These are phyloP conservation scores for Heterobasidion parviporum DNA, from an alignment of 1,284 basidiomycete genomes.

Conservation along the genomic window DNA sequence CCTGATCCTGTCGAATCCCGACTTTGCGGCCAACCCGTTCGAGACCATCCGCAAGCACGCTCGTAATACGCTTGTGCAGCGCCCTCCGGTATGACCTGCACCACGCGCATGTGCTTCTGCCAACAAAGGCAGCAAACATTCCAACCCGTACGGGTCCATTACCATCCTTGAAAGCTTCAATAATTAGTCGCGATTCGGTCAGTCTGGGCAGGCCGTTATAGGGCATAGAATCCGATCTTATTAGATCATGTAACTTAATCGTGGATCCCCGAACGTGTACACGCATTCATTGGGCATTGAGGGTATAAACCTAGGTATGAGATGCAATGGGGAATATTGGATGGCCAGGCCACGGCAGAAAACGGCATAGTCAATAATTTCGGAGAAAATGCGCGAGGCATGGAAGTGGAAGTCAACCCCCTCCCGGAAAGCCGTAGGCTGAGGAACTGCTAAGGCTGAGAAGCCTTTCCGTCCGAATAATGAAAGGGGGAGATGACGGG, in stretches of 20 bases:
- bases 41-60: conserved; percentile 74
- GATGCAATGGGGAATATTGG: not conserved
- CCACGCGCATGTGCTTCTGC: no score
- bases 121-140: no score
- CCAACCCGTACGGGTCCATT: no score
- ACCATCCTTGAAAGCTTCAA: no score
- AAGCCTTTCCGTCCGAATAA: no score
- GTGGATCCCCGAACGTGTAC: not conserved
- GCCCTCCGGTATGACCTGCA: conserved; percentile 8
- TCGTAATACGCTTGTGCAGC: conserved; percentile 66
- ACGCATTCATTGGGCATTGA: not conserved
- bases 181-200: no score
- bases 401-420: not conserved
- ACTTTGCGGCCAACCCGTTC: conserved; percentile 67
- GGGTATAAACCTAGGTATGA: not conserved
- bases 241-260: not conserved
- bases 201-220: no score
- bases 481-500: no score
- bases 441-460: no score
- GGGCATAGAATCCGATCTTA: not conserved
- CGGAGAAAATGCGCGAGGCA: not conserved
- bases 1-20: conserved; percentile 58
- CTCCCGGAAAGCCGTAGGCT: no score
- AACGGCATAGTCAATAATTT: not conserved
- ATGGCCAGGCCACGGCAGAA: not conserved